Conservation (phyloP, 225 moss, liverwort and hornwort genomes). For the Polytrichum formosum region DNA sequence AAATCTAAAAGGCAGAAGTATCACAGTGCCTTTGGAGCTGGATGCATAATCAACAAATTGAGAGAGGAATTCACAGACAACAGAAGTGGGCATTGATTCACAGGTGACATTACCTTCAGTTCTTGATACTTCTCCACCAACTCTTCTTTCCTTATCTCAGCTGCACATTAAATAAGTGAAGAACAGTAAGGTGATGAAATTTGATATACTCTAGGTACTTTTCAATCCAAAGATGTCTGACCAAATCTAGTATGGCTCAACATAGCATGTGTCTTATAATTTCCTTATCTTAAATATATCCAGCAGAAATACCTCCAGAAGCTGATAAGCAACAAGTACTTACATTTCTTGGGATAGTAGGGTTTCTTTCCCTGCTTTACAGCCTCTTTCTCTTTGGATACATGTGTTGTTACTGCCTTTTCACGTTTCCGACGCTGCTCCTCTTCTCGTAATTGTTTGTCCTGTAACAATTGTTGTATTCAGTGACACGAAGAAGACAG, state of each 20-base stretch:
- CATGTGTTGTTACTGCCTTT: slow-evolving; percentile 39
- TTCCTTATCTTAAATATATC: too few species aligned
- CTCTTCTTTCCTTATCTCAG: slow-evolving; percentile 74
- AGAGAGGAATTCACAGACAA: too few species aligned
- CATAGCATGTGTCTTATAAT: neutral
- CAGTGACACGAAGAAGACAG: slow-evolving; percentile 1
- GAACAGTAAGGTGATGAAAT: neutral
- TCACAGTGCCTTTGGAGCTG: too few species aligned
- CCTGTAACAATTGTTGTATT: slow-evolving; percentile 31
- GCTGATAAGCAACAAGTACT: slow-evolving; percentile 10
- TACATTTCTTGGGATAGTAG: slow-evolving; percentile 85
- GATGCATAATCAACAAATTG: too few species aligned
- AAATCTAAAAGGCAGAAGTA: too few species aligned
- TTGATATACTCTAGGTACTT: too few species aligned
- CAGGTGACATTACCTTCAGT: slow-evolving; percentile 57
- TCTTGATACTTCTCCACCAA: slow-evolving; percentile 84
- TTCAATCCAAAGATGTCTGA: too few species aligned
- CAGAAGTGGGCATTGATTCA: too few species aligned
- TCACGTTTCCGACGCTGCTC: slow-evolving; percentile 63
- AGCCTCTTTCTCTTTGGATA: slow-evolving; percentile 59
- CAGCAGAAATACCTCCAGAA: too few species aligned
- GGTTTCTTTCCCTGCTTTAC: slow-evolving; percentile 91
- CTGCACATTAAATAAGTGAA: slow-evolving; percentile 37
- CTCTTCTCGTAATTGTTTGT: slow-evolving; percentile 83
- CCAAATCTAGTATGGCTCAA: neutral